A percentile compares a stretch with the other conserved stretches of the same genome.
Evolutionary conservation across 2,329 filamentous ascomycete species (phyloP).

Genomic region (Trichoderma breve): DNA sequence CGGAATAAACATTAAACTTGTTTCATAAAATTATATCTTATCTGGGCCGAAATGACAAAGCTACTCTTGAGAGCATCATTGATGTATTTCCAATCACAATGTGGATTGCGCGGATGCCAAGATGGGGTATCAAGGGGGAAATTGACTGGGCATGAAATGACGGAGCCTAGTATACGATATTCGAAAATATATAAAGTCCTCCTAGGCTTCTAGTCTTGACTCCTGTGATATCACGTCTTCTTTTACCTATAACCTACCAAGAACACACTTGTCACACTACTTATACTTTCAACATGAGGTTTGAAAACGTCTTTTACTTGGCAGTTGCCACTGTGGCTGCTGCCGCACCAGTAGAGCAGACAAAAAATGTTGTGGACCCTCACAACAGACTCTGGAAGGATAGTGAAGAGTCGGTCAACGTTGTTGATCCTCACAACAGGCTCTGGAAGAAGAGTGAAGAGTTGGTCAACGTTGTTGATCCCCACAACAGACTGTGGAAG

Average conservation of each 20-base stretch:
- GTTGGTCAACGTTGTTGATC: rapidly evolving
- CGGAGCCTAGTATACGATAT: background rate
- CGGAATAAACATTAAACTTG: background rate
- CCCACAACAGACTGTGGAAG: background rate
- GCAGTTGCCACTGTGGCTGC: background rate
- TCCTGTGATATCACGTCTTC: background rate
- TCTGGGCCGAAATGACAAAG: background rate
- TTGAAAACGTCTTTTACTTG: background rate
- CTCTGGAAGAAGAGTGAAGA: background rate
- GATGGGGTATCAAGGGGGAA: background rate
- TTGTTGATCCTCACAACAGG: background rate
- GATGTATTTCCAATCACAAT: background rate
- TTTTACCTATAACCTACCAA: background rate
- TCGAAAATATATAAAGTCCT: background rate
- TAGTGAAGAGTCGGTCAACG: no score
- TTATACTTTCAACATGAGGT: background rate
- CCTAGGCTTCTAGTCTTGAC: background rate
- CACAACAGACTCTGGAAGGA: background rate
- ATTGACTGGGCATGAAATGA: background rate
- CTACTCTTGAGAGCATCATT: background rate
- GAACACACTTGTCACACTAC: background rate
- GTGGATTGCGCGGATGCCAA: background rate
- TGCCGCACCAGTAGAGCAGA: background rate
- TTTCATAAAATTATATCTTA: background rate
- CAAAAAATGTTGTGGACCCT: background rate